Base-by-base conservation (phyloP, 306 rosid genomes). In the Pterocarpus santalinus region DNA sequence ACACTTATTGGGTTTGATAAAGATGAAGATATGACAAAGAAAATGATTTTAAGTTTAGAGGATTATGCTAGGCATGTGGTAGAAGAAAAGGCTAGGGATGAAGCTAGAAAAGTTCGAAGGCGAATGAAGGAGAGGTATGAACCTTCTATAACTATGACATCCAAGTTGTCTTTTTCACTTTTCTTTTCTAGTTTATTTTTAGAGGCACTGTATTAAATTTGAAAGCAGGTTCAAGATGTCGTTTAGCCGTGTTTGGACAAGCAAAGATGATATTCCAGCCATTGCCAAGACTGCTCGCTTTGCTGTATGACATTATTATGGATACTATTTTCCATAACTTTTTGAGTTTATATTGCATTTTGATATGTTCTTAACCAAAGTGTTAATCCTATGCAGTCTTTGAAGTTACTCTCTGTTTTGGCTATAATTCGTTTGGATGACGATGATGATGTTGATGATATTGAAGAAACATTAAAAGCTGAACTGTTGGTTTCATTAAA, bases 171-270 rank as follows among this genome's bases (percentile, higher is more conserved):
- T n/a, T n/a, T n/a, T n/a, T n/a, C n/a, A n/a, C n/a, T n/a, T n/a
- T n/a, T n/a, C n/a, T n/a, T n/a, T n/a, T n/a, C n/a, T n/a, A n/a
- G n/a, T n/a, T n/a, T n/a, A n/a, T n/a, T n/a, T n/a, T n/a, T n/a
- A n/a, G n/a, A n/a, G n/a, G n/a, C n/a, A n/a, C n/a, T n/a, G n/a
- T n/a, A n/a, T n/a, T n/a, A n/a, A n/a, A n/a, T n/a, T 77, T 85
- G 14, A 66, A 32, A 69, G 78, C 90, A 91, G 98, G 94, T 94
- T 94, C 76, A 30, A 90, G 46, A 86, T 89, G 7, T 66, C 90
- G 85, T 92, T 94, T 85, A 88, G 90, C 58, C 94, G 98, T 32
- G 79, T 94, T 81, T 94, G 97, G 95, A 92, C 94, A 7, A 95
- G 90, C 73, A 89, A 88, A 4, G 98, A 94, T 77, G 94, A 94